Evolutionary conservation across 2,329 filamentous ascomycete species (phyloP).

Genomic region (Pseudocercospora crystallina): DNA sequence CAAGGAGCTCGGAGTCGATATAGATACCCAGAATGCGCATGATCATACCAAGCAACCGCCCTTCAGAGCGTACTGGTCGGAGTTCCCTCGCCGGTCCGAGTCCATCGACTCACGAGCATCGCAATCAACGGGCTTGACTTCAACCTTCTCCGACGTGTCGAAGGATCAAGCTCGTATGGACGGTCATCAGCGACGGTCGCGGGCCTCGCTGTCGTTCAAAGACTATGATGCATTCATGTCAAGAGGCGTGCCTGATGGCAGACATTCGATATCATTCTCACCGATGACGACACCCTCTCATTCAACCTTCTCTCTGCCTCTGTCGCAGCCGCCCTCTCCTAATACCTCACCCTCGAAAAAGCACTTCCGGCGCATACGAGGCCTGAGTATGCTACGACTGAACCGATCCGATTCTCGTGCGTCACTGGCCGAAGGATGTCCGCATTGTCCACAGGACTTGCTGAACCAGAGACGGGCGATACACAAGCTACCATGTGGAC

Average conservation of each 20-base stretch:
- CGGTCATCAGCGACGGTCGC: slow-evolving; percentile 16
- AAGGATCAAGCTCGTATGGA: slow-evolving; percentile 24
- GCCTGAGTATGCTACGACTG: slow-evolving; percentile 33
- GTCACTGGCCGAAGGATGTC: slow-evolving; percentile 29
- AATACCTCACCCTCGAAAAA: slow-evolving; percentile 29
- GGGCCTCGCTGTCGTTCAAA: slow-evolving; percentile 32
- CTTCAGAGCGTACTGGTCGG: slow-evolving; percentile 17
- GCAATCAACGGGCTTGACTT: slow-evolving; percentile 36
- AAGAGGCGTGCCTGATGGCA: slow-evolving; percentile 25
- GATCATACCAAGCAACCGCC: slow-evolving; percentile 3
- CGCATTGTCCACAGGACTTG: slow-evolving; percentile 33
- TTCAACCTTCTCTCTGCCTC: slow-evolving; percentile 34
- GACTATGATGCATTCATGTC: slow-evolving; percentile 37
- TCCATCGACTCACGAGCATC: slow-evolving; percentile 35
- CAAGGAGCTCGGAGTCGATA: slow-evolving; percentile 28
- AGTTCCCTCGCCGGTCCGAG: slow-evolving; percentile 29
- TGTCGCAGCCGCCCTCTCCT: slow-evolving; percentile 27
- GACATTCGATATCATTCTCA: slow-evolving; percentile 32
- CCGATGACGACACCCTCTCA: slow-evolving; percentile 31
- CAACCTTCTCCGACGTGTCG: slow-evolving; percentile 35
- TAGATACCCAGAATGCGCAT: slow-evolving; percentile 12
- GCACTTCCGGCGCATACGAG: slow-evolving; percentile 35
- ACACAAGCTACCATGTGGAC: slow-evolving; percentile 36
- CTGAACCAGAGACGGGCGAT: slow-evolving; percentile 29
- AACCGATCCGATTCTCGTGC: slow-evolving; percentile 28